Evolutionary conservation across 2,329 filamentous ascomycete species (phyloP).

Genomic region (Diaporthe helianthi): DNA sequence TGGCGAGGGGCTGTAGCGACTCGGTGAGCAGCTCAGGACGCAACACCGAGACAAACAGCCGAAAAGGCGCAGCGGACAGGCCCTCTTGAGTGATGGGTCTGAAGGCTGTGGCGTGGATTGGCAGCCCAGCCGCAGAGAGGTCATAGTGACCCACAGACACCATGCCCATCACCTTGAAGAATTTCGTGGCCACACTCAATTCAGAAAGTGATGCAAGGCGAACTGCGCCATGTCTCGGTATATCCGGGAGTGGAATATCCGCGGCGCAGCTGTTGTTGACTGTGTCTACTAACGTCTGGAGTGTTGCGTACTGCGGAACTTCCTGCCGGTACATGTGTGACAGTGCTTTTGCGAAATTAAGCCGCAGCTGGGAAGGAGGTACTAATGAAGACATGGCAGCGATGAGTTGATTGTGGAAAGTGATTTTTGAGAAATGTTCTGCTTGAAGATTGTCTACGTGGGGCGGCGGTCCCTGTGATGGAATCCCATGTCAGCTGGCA

Average conservation of each 20-base stretch:
- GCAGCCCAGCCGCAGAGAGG: constrained; percentile 53
- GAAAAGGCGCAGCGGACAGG: constrained; percentile 41
- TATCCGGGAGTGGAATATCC: constrained; percentile 10
- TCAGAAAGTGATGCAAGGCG: constrained; percentile 54
- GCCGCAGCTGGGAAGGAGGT: constrained; percentile 29
- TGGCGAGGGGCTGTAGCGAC: constrained; percentile 39
- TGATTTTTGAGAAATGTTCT: background rate
- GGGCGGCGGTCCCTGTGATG: background rate
- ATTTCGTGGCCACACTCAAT: constrained; percentile 49
- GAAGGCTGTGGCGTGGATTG: constrained; percentile 60
- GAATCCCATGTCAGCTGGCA: background rate
- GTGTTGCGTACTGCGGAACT: constrained; percentile 38
- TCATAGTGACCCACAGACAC: constrained; percentile 60
- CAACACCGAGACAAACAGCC: constrained; percentile 46
- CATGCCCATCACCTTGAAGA: constrained; percentile 57
- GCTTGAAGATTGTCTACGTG: background rate
- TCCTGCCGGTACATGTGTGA: constrained; percentile 39
- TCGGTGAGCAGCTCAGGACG: constrained; percentile 49
- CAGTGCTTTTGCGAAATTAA: constrained; percentile 33
- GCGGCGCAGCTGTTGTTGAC: constrained; percentile 1
- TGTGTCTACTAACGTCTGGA: constrained; percentile 30
- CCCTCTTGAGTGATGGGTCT: constrained; percentile 45
- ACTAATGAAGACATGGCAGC: constrained; percentile 5
- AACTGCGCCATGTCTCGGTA: constrained; percentile 54
- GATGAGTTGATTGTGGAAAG: no score